These are phyloP conservation scores for Rhododendron ovatum DNA, from an alignment of 148 eudicot genomes.

Conservation along the genomic window DNA sequence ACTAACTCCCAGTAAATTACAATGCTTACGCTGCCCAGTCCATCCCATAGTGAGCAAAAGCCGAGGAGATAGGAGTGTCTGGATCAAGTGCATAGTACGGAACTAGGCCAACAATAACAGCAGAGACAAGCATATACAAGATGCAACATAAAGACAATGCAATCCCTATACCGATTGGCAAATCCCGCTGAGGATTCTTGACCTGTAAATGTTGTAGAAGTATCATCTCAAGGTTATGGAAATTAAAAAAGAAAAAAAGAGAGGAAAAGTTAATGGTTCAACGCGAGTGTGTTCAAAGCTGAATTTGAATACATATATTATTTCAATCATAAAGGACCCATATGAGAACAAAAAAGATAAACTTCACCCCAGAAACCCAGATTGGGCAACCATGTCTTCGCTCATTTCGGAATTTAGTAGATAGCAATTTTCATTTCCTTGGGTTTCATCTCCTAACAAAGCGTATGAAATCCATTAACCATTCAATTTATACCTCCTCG, in stretches of 20 bases:
- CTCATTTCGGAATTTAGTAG: background rate
- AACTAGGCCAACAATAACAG: conserved; percentile 62
- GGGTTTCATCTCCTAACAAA: background rate
- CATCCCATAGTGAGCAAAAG: conserved; percentile 60
- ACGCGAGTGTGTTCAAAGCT: background rate
- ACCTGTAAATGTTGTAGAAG: conserved; percentile 28
- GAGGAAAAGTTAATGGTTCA: background rate
- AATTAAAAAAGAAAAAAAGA: background rate
- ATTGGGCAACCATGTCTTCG: background rate
- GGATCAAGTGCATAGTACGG: conserved; percentile 58
- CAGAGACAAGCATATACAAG: conserved; percentile 60
- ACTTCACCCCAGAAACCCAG: background rate
- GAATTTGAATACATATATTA: background rate
- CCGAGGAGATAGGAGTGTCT: conserved; percentile 72
- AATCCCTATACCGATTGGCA: conserved; percentile 61
- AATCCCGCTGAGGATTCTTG: conserved; percentile 58
- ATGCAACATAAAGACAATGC: conserved; percentile 54
- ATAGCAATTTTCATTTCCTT: background rate
- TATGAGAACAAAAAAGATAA: background rate
- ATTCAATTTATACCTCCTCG: conserved; percentile 42
- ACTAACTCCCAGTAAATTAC: background rate
- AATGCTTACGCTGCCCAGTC: conserved; percentile 66
- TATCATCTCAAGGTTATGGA: background rate
- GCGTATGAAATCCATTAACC: background rate
- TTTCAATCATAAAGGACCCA: background rate